Conservation (phyloP, 1,139 yeast species). For the Torulaspora globosa region DNA sequence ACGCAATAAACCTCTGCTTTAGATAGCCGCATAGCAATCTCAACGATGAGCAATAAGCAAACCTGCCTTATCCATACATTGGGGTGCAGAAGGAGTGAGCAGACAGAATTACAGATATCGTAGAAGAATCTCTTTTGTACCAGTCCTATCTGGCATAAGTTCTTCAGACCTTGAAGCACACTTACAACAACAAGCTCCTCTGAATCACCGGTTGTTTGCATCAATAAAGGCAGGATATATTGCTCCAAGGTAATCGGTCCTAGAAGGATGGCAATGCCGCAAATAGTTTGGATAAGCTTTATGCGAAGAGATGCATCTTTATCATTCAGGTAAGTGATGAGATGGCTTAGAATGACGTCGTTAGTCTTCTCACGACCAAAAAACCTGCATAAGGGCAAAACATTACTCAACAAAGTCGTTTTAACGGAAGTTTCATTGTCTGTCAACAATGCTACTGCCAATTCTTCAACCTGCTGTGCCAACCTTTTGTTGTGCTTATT, state of each 20-base stretch:
- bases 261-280: constrained; percentile 70
- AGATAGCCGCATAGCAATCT: constrained; percentile 58
- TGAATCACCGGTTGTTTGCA: constrained; percentile 77
- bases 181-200: constrained; percentile 81
- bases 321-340: constrained; percentile 87
- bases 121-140: constrained; percentile 47
- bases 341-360: constrained; percentile 82
- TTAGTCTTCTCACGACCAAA: constrained; percentile 86
- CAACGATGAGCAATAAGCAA: constrained; percentile 55
- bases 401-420: constrained; percentile 61
- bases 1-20: constrained; percentile 81
- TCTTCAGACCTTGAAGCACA: constrained; percentile 64
- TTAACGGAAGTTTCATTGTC: constrained; percentile 66
- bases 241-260: constrained; percentile 84
- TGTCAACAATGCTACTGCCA: constrained; percentile 62
- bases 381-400: constrained; percentile 71
- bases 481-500: constrained; percentile 25
- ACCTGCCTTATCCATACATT: constrained; percentile 81
- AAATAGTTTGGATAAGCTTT: constrained; percentile 70
- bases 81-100: constrained; percentile 70
- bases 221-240: constrained; percentile 75
- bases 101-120: constrained; percentile 48
- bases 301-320: constrained; percentile 62
- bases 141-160: constrained; percentile 52
- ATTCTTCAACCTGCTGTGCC: constrained; percentile 52